Base-by-base conservation (phyloP, 1,139 yeast genomes). In the Pichia sp. region DNA sequence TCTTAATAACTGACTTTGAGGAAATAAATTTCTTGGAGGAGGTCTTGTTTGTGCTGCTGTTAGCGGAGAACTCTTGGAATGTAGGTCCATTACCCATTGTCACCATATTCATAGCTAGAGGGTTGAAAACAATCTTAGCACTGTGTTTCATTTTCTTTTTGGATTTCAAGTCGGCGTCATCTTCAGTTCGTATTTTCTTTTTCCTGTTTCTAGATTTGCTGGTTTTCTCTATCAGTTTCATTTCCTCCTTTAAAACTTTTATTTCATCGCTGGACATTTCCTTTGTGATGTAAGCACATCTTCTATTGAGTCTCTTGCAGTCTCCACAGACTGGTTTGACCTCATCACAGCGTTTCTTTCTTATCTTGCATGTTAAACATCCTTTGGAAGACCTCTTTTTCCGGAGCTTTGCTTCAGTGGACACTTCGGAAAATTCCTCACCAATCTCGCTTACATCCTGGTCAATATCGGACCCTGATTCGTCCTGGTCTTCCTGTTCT, bases 301-400 rank as follows among this genome's bases (percentile, higher is more conserved):
- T 72, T 52, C 82, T 71, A 1, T 74, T 70, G 36, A 84, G 68
- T 50, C 90, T 69, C 4, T 57, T 52, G 64, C 90, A 85, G 52
- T 83, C 87, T 1, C 75, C 71, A 62, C 95, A 86, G 1, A 67
- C 61, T 1, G 93, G 93, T 53, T 72, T 74, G 1, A 60, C 63
- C 63, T 85, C 91, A 62, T 85, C 83, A 62, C 93, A 86, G 55
- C 88, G 79, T 64, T 85, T 85, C 72, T 85, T 85, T 31, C 95
- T 71, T 36, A 79, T 71, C 56, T 87, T 83, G 62, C 95, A 86
- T 0, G 90, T 84, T 47, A 83, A 66, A 64, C 93, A 86, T 0
- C 95, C 95, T 57, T 73, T 73, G 53, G 70, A 74, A 1, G 84
- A 76, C 55, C 82, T 64, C 55, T 62, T 68, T 16, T 28, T 48